A percentile compares a stretch with the other conserved stretches of the same genome.
Evolutionary conservation across 1,284 basidiomycete genomes (phyloP).

Genomic region (Ganoderma meredithae): DNA sequence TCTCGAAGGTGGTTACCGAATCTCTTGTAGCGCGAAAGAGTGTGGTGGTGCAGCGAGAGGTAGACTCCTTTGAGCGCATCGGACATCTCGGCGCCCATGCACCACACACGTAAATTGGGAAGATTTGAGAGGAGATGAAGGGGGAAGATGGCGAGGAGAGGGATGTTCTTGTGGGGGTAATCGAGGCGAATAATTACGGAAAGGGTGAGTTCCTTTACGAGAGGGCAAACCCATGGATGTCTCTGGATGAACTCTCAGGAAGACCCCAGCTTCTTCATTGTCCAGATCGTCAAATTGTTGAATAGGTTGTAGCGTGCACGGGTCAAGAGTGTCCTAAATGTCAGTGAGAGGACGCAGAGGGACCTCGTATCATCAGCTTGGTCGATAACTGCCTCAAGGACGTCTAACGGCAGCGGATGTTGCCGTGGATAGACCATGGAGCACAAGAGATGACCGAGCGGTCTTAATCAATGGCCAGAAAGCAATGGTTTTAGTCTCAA

Average conservation of each 20-base stretch:
- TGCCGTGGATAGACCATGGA: neutral
- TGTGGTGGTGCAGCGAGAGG: neutral
- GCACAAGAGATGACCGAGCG: neutral
- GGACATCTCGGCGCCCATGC: too few species aligned
- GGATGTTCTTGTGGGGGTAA: neutral
- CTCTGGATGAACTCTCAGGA: neutral
- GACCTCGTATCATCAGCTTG: neutral
- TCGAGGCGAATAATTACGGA: neutral
- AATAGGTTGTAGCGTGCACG: neutral
- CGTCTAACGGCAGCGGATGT: neutral
- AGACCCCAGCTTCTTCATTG: neutral
- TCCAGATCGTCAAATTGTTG: neutral
- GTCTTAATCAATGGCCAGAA: too few species aligned
- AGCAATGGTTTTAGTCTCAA: too few species aligned
- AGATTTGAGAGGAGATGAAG: neutral
- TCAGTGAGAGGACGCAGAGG: constrained; percentile 1
- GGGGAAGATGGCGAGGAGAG: neutral
- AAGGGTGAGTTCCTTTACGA: neutral
- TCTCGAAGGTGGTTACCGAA: neutral
- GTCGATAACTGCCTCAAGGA: neutral
- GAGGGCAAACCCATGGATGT: neutral
- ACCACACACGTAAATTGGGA: neutral
- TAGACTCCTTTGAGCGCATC: too few species aligned
- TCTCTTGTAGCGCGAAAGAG: neutral
- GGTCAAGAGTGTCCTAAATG: neutral